Evolutionary conservation across 192 early-diverging fungal genomes (phyloP), one percentile per base, ranked within the genome.

Genomic region (Backusella westeae): DNA sequence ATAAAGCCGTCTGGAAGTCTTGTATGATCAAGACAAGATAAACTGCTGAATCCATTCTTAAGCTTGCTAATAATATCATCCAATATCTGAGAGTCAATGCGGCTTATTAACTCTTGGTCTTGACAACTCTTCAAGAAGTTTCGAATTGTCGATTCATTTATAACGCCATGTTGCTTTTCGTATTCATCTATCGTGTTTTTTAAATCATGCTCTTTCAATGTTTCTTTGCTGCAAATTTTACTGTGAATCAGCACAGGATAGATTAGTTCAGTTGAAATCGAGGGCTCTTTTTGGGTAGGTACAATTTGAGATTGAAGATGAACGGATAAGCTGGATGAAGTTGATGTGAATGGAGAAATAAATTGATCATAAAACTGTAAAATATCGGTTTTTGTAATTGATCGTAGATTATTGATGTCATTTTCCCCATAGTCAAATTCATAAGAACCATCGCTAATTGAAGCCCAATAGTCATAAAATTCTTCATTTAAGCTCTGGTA

Each of bases 401-500:
- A 69, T 32, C 78, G 67, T 59, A 94, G 83, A 53, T 63, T 67
- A 6, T 3, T 32, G 35, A 84, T 66, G 53, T 84, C 65, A 0
- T 35, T 69, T 21, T 72, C 59, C n/a, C 42, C 53, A 63, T 67
- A 39, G 69, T 80, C 75, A 81, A 79, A 75, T 49, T 82, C 80
- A 84, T 92, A 96, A 81, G 88, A 92, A 1, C 87, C 85, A 9
- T 83, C 85, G 36, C 73, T 76, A 67, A 98, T 91, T 52, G 91
- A 88, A 6, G 63, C 72, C 93, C 93, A 96, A 67, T 91, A 87
- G 46, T 85, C 78, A 6, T 77, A 66, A 6, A 89, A 83, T 77
- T 96, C 94, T 68, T 96, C 88, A 17, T 46, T 75, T 77, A 98
- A 72, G 69, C 92, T 94, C 80, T 95, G 95, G 68, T 88, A 82